Conservation (phyloP, 352 stramenopile species). For the Phytophthora europaea region DNA sequence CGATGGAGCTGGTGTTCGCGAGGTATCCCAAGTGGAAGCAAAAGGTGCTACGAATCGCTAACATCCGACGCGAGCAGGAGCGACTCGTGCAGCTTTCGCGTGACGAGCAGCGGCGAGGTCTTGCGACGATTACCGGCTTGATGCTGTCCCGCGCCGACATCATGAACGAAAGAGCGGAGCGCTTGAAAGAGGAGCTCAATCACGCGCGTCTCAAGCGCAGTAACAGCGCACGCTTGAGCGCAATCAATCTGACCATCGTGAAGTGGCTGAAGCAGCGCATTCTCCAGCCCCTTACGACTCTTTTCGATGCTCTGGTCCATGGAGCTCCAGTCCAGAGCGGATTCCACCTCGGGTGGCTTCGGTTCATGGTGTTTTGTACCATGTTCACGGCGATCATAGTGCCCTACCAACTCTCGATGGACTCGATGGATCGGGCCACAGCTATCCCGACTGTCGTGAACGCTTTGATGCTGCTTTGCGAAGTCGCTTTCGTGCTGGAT, state of each 20-base stretch:
- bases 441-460: slow-evolving; percentile 24
- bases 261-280: neutral
- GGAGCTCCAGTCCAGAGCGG: slow-evolving; percentile 43
- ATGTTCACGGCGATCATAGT: slow-evolving; percentile 57
- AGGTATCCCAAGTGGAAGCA: slow-evolving; percentile 62
- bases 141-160: slow-evolving; percentile 36
- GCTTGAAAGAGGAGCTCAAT: slow-evolving; percentile 30
- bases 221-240: slow-evolving; percentile 3
- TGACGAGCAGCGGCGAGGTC: slow-evolving; percentile 28
- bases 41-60: slow-evolving; percentile 62
- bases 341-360: slow-evolving; percentile 59
- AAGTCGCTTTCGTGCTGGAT: slow-evolving; percentile 57
- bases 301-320: slow-evolving; percentile 40
- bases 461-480: slow-evolving; percentile 39
- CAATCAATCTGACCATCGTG: neutral
- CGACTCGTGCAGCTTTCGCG: slow-evolving; percentile 41
- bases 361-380: slow-evolving; percentile 38
- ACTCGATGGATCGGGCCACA: slow-evolving; percentile 36
- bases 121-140: slow-evolving; percentile 17
- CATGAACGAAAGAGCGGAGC: slow-evolving; percentile 36
- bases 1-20: slow-evolving; percentile 62
- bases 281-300: slow-evolving; percentile 13
- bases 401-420: slow-evolving; percentile 61
- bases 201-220: slow-evolving; percentile 21
- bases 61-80: slow-evolving; percentile 61